These are phyloP conservation scores for Mycotypha africana DNA, from an alignment of 371 early-diverging fungal genomes.

Conservation along the genomic window DNA sequence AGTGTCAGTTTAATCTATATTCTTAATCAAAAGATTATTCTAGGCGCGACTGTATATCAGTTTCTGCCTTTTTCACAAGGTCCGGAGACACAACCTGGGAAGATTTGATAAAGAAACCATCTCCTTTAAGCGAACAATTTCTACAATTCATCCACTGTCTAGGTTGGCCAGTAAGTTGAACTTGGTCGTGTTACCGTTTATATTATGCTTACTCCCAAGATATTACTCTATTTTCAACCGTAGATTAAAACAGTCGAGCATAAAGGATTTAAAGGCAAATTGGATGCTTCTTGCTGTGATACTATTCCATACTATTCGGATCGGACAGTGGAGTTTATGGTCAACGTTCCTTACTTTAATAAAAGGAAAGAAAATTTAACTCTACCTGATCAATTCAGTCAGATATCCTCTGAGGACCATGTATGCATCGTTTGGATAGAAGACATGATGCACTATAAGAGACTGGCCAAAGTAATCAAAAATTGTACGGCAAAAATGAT, in stretches of 20 bases:
- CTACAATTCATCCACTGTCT: constrained; percentile 63
- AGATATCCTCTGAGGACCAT: constrained; percentile 46
- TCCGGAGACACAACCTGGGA: constrained; percentile 44
- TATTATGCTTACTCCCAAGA: not conserved
- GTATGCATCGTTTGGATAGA: constrained; percentile 67
- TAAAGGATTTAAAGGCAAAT: constrained; percentile 59
- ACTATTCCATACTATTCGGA: constrained; percentile 72
- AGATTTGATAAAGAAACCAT: constrained; percentile 52
- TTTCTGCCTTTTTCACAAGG: constrained; percentile 58
- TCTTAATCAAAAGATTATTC: not conserved
- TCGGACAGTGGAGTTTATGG: constrained; percentile 64
- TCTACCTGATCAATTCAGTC: not conserved
- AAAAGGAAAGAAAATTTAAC: constrained; percentile 13
- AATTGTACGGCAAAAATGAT: constrained; percentile 24
- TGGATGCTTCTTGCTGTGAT: constrained; percentile 47
- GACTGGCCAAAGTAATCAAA: constrained; percentile 31
- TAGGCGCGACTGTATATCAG: constrained; percentile 71
- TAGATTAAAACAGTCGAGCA: constrained; percentile 53
- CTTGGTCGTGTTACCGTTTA: too few relatives aligned
- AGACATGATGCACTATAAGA: constrained; percentile 34
- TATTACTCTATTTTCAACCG: not conserved
- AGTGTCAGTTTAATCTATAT: too few relatives aligned
- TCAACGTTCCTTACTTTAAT: constrained; percentile 63
- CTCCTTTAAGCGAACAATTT: constrained; percentile 54
- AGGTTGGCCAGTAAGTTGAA: constrained; percentile 68